Evolutionary conservation across 2,329 filamentous ascomycete species (phyloP), one percentile per base, ranked within the genome.

Genomic region (Fusarium graminum): DNA sequence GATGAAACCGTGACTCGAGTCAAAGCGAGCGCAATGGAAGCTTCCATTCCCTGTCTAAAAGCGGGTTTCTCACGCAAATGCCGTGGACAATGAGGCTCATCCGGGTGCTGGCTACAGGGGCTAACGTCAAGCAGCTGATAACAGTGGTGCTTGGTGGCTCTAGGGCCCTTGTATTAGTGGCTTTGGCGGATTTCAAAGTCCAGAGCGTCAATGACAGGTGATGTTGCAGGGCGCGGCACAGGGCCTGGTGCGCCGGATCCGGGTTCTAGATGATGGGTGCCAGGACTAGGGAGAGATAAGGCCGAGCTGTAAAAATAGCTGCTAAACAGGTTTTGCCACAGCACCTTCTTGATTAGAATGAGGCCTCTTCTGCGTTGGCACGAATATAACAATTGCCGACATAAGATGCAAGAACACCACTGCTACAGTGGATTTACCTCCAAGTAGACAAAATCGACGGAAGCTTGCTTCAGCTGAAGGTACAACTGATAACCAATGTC

Each of bases 281-380:
- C n/a, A 14, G 12, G 25, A n/a, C 39, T 54, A 44, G 61, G 62
- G 49, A 5, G 8, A 67, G 69, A 69, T 72, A 72, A 71, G 63
- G 46, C 69, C 65, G 70, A 72, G 70, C 69, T 68, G 72, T 68
- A 72, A 52, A 36, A n/a, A 52, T 45, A 38, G 49, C 52, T 46
- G 58, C 32, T 41, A 52, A 58, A 30, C 52, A 44, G n/a, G 53
- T 50, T 50, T 59, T 42, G 63, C 53, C 55, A 68, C 51, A 19
- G 25, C 32, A 32, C 30, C 43, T 22, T 34, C 45, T 52, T 41
- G 43, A 65, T 61, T 47, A 54, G 44, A 41, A 25, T 41, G 65
- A 68, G 56, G 65, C 47, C 60, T 66, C 60, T 58, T 9, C 9
- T 22, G 22, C 22, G 22, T 22, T 22, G 22, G 6, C 22, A 22